phyloP scores from a whole-genome alignment of 2,329 filamentous ascomycete species.

The Amphichorda felina region DNA sequence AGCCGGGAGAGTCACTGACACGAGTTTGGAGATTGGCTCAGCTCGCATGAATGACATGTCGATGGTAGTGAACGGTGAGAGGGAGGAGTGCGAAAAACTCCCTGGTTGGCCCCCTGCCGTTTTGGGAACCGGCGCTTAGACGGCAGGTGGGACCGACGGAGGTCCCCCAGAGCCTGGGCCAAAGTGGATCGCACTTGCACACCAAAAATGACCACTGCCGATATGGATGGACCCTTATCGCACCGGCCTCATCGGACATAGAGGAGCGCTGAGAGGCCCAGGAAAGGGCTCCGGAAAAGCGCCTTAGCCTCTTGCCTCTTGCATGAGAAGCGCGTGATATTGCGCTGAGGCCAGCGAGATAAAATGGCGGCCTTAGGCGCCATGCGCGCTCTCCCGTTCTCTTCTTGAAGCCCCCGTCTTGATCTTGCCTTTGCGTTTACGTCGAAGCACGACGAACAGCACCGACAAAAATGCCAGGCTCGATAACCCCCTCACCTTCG shows the following conservation, averaged over 20 bases:
- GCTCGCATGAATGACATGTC: no score
- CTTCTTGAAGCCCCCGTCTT: neutral
- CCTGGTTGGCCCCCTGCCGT: no score
- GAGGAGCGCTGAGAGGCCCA: neutral
- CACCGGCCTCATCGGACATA: slow-evolving; percentile 1
- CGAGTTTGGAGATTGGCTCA: neutral
- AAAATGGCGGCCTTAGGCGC: neutral
- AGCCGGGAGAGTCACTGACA: neutral
- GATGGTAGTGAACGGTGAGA: no score
- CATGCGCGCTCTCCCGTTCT: neutral
- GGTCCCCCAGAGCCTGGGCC: no score
- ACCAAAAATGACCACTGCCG: neutral
- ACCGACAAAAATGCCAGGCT: neutral
- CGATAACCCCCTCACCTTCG: slow-evolving; percentile 8
- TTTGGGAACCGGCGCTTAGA: no score
- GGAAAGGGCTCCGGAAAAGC: neutral
- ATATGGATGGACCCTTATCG: neutral
- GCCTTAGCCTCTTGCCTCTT: neutral
- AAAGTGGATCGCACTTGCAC: no score
- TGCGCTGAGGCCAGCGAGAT: neutral
- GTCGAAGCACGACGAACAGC: no score
- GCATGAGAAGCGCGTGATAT: neutral
- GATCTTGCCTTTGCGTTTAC: no score
- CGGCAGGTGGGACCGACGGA: no score
- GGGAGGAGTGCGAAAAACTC: no score